These are phyloP conservation scores for Euphrasia arctica DNA, from an alignment of 305 asterid genomes.

Conservation along the genomic window DNA sequence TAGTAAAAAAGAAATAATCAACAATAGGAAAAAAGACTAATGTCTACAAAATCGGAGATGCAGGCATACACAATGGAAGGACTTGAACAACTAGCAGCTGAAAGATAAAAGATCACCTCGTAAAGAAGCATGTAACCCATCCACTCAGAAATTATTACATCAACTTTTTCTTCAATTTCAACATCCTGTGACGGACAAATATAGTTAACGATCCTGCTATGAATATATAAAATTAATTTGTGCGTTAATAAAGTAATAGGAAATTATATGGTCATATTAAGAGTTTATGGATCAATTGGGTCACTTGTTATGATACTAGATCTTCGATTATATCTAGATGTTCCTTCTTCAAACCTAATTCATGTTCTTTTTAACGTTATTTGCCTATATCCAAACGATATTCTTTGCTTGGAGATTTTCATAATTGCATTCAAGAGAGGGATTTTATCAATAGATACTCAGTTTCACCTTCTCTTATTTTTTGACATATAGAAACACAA, in stretches of 20 bases:
- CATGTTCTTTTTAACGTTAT: conserved; percentile 14
- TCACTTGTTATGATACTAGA: conserved; percentile 1
- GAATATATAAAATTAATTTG: not conserved
- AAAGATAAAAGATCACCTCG: conserved; percentile 51
- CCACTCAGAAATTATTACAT: conserved; percentile 98
- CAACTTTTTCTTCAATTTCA: conserved; percentile 86
- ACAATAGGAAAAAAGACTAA: conserved; percentile 24
- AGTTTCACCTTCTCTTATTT: not conserved
- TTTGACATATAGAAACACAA: not conserved
- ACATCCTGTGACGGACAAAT: conserved; percentile 68
- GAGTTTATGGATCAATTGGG: conserved; percentile 1
- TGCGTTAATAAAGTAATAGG: not conserved
- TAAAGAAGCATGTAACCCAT: conserved; percentile 99
- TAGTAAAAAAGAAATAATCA: conserved; percentile 21
- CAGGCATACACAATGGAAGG: conserved; percentile 7
- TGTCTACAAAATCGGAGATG: conserved; percentile 12
- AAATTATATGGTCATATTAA: too few species aligned
- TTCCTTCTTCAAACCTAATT: conserved; percentile 8
- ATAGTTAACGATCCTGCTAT: conserved; percentile 20
- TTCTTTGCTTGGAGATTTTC: conserved; percentile 17
- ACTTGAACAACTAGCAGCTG: conserved; percentile 12
- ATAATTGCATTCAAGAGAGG: not conserved
- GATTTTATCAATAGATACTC: not conserved
- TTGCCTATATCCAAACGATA: conserved; percentile 11
- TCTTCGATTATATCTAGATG: not conserved